Evolutionary conservation across 2,329 filamentous ascomycete genomes (phyloP), one percentile per base, ranked within the genome.

Genomic region (Fusarium sp.): DNA sequence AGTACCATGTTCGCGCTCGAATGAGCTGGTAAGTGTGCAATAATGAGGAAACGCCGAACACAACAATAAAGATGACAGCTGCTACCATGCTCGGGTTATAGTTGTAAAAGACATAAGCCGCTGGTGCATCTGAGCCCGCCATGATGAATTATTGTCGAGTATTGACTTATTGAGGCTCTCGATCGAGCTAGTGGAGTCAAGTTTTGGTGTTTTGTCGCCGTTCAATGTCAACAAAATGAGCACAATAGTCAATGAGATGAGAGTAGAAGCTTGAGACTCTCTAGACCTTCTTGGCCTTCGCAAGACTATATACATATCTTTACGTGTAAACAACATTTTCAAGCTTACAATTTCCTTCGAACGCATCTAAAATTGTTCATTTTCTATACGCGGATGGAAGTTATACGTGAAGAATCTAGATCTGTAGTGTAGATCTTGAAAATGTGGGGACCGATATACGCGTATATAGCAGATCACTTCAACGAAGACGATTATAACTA

Each of bases 1-100:
- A 84, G 74, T 86, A 88, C 85, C 85, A 88, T 12, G 84, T 84
- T 56, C 83, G 78, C 5, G 79, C 77, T 23, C 77, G 76, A 27
- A 81, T 27, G 37, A 86, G 70, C 55, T 84, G 83, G 26, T 76
- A 82, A 7, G 75, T 60, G 70, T 87, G 85, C 1, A 82, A 57
- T 1, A 78, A 41, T 1, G 82, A 80, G 8, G 84, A 79, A 23
- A 72, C 11, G 2, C 76, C 75, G 69, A 87, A 84, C 20, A 86
- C 56, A 7, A 78, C 75, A 15, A 81, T 76, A 52, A 85, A 85
- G 17, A 83, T 71, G 15, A 81, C 78, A 6, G 85, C 86, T 3
- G 83, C 81, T 0, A 78, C 77, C 15, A 83, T 73, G 5, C 81
- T 85, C 1, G 86, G 86, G 33, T 83, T 76, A 71, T 87, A 87